phyloP scores from a whole-genome alignment of 2,329 filamentous ascomycete species.

The Fusarium armeniacum region DNA sequence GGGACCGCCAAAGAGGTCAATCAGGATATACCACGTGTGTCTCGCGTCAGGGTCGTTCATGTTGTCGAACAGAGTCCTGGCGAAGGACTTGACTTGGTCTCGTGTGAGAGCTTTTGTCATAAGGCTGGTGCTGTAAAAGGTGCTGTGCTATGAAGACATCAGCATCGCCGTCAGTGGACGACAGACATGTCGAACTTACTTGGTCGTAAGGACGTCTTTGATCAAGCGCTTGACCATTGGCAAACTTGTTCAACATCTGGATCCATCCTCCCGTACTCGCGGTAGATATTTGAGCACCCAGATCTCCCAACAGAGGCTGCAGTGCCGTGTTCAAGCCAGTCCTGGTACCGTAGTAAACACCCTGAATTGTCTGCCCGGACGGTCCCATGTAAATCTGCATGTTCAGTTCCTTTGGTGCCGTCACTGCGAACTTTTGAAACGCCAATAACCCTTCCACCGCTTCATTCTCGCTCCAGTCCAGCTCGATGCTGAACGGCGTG shows the following conservation, averaged over 20 bases:
- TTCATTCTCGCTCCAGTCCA: conserved; percentile 37
- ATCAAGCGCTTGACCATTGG: conserved; percentile 38
- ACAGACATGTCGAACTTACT: conserved; percentile 19
- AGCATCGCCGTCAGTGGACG: neutral
- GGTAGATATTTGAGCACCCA: conserved; percentile 22
- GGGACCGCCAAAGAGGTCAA: conserved; percentile 53
- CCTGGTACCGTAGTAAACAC: conserved; percentile 49
- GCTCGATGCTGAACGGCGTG: conserved; percentile 44
- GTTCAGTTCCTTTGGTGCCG: conserved; percentile 50
- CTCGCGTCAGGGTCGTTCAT: conserved; percentile 27
- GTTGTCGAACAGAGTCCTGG: conserved; percentile 38
- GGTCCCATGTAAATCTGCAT: conserved; percentile 48
- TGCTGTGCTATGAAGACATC: conserved; percentile 44
- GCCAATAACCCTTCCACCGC: conserved; percentile 43
- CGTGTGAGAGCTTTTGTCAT: conserved; percentile 48
- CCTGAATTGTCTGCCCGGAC: conserved; percentile 45
- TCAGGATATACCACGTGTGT: conserved; percentile 44
- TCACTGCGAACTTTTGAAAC: conserved; percentile 47
- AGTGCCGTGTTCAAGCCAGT: conserved; percentile 31
- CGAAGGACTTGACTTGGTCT: conserved; percentile 44
- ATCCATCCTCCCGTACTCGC: conserved; percentile 48
- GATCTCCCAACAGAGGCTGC: conserved; percentile 41
- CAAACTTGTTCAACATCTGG: conserved; percentile 44
- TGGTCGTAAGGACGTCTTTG: conserved; percentile 47
- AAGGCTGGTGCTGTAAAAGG: conserved; percentile 52